Conservation (phyloP, 2,329 filamentous ascomycete species). For the Tolypocladium pustulatum region DNA sequence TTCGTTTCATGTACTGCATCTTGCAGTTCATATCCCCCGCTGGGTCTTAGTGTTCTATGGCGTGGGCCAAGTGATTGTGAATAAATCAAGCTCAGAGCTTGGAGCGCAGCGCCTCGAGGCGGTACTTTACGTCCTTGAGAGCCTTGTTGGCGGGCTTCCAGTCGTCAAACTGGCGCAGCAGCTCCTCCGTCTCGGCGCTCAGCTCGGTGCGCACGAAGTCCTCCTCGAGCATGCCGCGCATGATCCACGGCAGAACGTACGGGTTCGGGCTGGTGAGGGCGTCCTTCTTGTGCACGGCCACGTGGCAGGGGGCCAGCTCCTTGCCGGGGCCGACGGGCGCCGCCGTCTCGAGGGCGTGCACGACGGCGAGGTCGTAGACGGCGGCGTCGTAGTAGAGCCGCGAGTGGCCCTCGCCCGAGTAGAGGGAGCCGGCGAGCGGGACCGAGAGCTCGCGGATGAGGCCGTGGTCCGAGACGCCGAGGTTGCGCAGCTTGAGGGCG, state of each 20-base stretch:
- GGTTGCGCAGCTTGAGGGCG: slow-evolving; percentile 83
- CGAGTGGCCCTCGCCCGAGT: slow-evolving; percentile 87
- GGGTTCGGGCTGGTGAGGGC: slow-evolving; percentile 56
- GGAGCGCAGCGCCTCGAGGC: slow-evolving; percentile 82
- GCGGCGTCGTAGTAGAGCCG: slow-evolving; percentile 81
- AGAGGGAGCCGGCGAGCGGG: slow-evolving; percentile 82
- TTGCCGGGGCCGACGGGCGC: slow-evolving; percentile 9
- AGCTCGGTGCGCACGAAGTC: slow-evolving; percentile 78
- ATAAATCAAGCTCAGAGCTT: slow-evolving; percentile 49
- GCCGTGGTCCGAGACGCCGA: slow-evolving; percentile 87
- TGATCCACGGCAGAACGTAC: slow-evolving; percentile 88
- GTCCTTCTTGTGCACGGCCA: not conserved
- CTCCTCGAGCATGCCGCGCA: slow-evolving; percentile 87
- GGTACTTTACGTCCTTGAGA: slow-evolving; percentile 90
- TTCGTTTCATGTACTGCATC: not conserved
- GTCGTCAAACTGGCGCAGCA: slow-evolving; percentile 82
- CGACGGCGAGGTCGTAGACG: slow-evolving; percentile 71
- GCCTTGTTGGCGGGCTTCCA: slow-evolving; percentile 89
- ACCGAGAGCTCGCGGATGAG: slow-evolving; percentile 82
- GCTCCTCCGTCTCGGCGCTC: slow-evolving; percentile 61
- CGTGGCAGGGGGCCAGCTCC: not conserved
- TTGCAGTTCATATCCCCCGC: no score
- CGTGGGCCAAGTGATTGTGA: no score
- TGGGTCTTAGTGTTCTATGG: no score
- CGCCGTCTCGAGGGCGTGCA: slow-evolving; percentile 65